A percentile compares a stretch with the other conserved stretches of the same genome.
These are phyloP conservation scores for Phascolomyces articulosus DNA, from an alignment of 371 early-diverging fungal species.

Conservation along the genomic window DNA sequence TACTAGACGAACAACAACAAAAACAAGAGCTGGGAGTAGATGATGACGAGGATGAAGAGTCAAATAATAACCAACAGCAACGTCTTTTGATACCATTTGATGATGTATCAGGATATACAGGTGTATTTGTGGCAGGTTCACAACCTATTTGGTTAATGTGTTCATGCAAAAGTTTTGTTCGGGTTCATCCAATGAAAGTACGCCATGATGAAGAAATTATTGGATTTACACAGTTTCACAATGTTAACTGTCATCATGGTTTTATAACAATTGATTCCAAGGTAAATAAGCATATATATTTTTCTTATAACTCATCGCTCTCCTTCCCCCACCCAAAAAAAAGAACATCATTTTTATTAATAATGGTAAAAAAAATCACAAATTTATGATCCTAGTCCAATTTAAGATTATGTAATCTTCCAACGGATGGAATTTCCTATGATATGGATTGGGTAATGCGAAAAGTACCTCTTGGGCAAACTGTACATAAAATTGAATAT, in stretches of 20 bases:
- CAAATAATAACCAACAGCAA: constrained; percentile 14
- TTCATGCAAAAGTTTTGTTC: constrained; percentile 64
- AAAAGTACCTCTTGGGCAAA: constrained; percentile 75
- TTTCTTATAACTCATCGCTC: not conserved
- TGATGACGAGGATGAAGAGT: not conserved
- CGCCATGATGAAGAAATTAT: constrained; percentile 60
- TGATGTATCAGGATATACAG: constrained; percentile 79
- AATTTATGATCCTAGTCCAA: constrained; percentile 45
- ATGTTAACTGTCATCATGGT: constrained; percentile 79
- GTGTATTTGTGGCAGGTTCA: constrained; percentile 86
- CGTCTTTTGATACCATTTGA: constrained; percentile 60
- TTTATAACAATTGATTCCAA: constrained; percentile 71
- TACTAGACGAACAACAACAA: constrained; percentile 20
- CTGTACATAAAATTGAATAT: constrained; percentile 79
- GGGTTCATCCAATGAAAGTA: constrained; percentile 81
- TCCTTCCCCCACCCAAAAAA: no score
- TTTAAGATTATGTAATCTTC: constrained; percentile 75
- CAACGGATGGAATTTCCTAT: constrained; percentile 69
- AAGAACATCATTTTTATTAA: no score
- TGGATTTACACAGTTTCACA: constrained; percentile 84
- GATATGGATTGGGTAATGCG: constrained; percentile 89
- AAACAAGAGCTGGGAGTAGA: not conserved
- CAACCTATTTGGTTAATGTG: constrained; percentile 85
- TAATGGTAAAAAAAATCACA: not conserved
- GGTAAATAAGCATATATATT: constrained; percentile 27